Evolutionary conservation across 1,139 yeast species (phyloP), one percentile per base, ranked within the genome.

Genomic region (Nakaseomyces nivariensis): DNA sequence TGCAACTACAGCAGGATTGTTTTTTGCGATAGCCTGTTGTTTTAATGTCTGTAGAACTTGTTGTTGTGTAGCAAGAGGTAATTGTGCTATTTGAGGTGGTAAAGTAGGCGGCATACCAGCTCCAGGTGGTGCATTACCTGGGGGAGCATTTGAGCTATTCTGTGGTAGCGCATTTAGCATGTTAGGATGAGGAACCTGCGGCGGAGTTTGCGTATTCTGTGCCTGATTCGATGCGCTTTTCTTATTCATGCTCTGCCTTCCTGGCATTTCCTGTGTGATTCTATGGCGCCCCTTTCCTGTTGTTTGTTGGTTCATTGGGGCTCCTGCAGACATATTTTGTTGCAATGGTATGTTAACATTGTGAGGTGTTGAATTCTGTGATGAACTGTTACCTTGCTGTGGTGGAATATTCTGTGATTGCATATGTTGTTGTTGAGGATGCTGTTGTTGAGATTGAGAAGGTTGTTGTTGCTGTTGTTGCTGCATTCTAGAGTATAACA

Each of bases 1-100:
- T 68, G 63, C 52, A 5, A 60, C 61, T 0, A 62, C 65, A 8
- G 66, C 57, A 5, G 62, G 62, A 43, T 64, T 64, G 46, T 63
- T 59, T 44, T 59, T 63, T 24, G 63, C 59, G 9, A 63, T 54
- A 7, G 67, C 68, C 44, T 65, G 66, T 45, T 63, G 66, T 45
- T 64, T 63, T 24, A 65, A 51, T 13, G 58, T 53, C 31, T 54
- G 57, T 27, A 65, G 54, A 7, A 64, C 65, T 31, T 63, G 67
- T 41, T 63, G 61, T 47, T 64, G 68, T 46, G 59, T 54, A n/a
- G 62, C 62, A 27, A 63, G 57, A 4, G 68, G 67, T 22, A 65
- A 51, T 45, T 60, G 61, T 3, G 66, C 66, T 36, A 65, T 63
- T 48, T 65, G 68, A 11, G 67, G 67, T 4, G 67, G 68, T n/a